Evolutionary conservation across 164 flowering plant genomes (phyloP).

Genomic region (Paratinospora sagittata): DNA sequence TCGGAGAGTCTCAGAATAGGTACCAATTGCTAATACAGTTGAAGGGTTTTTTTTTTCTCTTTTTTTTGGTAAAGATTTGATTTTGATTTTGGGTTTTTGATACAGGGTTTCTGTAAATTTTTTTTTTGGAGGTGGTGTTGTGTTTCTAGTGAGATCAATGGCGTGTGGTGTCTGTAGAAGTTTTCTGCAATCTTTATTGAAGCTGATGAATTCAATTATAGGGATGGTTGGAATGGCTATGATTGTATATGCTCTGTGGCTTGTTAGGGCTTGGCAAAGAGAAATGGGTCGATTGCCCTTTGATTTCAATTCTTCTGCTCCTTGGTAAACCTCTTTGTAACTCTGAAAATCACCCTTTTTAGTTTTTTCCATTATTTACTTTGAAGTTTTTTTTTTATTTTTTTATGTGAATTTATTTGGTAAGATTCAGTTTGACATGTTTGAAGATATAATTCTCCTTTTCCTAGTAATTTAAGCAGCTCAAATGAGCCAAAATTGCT

Average conservation of each 20-base stretch:
- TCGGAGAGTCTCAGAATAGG: not conserved
- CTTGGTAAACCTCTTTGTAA: conserved; percentile 30
- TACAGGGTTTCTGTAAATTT: not conserved
- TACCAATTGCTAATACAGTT: not conserved
- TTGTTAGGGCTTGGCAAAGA: conserved; percentile 34
- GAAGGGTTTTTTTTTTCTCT: too few relatives aligned
- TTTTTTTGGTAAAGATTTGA: not conserved
- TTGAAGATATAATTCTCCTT: too few relatives aligned
- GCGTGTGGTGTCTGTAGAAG: conserved; percentile 27
- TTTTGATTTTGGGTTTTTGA: not conserved
- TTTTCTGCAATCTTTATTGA: conserved; percentile 39
- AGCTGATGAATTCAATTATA: conserved; percentile 35
- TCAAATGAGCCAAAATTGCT: not conserved
- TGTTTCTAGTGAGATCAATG: conserved; percentile 21
- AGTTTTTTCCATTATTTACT: not conserved
- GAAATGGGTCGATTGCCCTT: conserved; percentile 17
- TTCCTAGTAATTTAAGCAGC: too few relatives aligned
- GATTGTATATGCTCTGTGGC: conserved; percentile 37
- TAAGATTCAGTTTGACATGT: not conserved
- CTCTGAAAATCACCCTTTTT: too few relatives aligned
- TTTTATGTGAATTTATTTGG: not conserved
- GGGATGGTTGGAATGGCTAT: conserved; percentile 36
- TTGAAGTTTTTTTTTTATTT: not conserved
- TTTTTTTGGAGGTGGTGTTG: not conserved
- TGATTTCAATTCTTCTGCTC: conserved; percentile 18